Evolutionary conservation across 306 rosid species (phyloP).

Genomic region (Cicer arietinum): DNA sequence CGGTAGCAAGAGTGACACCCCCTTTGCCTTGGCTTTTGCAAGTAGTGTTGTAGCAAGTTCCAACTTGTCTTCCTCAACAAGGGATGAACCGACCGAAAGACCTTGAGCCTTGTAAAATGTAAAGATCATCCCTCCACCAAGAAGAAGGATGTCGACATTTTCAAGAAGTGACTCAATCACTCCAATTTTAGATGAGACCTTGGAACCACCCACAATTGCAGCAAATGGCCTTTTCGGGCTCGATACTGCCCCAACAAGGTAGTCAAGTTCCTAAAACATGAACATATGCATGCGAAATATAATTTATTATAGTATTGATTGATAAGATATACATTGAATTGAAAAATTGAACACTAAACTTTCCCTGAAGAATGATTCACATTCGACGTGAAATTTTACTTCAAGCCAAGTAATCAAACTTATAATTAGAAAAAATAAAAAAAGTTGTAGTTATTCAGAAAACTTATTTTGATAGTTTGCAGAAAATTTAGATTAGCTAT

Average conservation of each 20-base stretch:
- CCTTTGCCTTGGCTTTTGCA: constrained; percentile 88
- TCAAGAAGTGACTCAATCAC: constrained; percentile 95
- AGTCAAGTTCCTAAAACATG: constrained; percentile 88
- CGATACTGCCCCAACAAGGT: constrained; percentile 99
- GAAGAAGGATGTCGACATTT: constrained; percentile 85
- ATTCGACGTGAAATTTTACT: constrained; percentile 33
- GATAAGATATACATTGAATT: constrained; percentile 31
- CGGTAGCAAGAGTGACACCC: constrained; percentile 94
- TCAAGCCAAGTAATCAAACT: constrained; percentile 4
- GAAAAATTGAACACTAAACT: neutral
- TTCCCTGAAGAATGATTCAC: constrained; percentile 1
- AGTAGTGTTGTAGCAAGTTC: constrained; percentile 87
- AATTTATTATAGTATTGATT: neutral
- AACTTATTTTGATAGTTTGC: constrained; percentile 7
- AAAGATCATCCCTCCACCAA: constrained; percentile 99
- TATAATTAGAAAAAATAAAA: constrained; percentile 2
- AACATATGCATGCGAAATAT: constrained; percentile 25
- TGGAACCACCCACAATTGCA: constrained; percentile 99
- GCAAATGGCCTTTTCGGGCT: constrained; percentile 96
- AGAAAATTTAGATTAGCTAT: constrained; percentile 9
- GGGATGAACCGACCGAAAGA: constrained; percentile 94
- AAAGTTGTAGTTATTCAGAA: neutral
- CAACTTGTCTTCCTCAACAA: constrained; percentile 95
- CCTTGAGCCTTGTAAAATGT: constrained; percentile 99
- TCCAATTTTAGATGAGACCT: constrained; percentile 98